Evolutionary conservation across 371 early-diverging fungal species (phyloP), one percentile per base, ranked within the genome.

Genomic region (Mycotypha africana): DNA sequence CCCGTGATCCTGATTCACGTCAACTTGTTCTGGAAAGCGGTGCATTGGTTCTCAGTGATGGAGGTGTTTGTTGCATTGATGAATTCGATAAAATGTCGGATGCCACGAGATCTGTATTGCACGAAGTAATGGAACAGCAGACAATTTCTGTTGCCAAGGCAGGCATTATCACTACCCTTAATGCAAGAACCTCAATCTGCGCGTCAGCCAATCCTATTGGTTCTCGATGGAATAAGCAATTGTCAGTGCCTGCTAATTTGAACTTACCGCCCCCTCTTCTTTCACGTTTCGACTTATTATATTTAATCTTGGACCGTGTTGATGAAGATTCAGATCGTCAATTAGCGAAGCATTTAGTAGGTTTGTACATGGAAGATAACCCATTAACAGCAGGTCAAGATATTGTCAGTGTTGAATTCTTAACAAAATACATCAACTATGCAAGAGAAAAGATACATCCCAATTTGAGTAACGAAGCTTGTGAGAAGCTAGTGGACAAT

Each of bases 51-150:
- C 79, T 99, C 49, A 88, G 92, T 65, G 99, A 99, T 65, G 93
- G 93, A 47, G 99, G 99, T 50, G 72, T 99, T 3, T 99, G 99
- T 68, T 98, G 98, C 71, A 99, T 99, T 60, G 99, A 99, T 75
- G 99, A 98, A 70, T 99, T 99, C 76, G 97, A 97, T 69, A 97
- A 96, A 66, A 98, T 99, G 98, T 86, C 91, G 15, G 99, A 99
- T 47, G 57, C 88, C 9, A 98, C 99, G 28, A 85, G 99, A 12
- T 86, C 97, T 6, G 89, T 97, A 10, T 79, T 99, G 47, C 99
- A 99, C 72, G 99, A 99, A 84, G 99, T 95, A 28, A 99, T 99
- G 99, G 99, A 99, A 79, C 99, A 99, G 74, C 99, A 99, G 79
- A 97, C 97, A 0, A 93, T 99, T 16, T 97, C 97, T 10, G 93